Evolutionary conservation across 345 rosid species (phyloP).

Genomic region (Salix brachista): DNA sequence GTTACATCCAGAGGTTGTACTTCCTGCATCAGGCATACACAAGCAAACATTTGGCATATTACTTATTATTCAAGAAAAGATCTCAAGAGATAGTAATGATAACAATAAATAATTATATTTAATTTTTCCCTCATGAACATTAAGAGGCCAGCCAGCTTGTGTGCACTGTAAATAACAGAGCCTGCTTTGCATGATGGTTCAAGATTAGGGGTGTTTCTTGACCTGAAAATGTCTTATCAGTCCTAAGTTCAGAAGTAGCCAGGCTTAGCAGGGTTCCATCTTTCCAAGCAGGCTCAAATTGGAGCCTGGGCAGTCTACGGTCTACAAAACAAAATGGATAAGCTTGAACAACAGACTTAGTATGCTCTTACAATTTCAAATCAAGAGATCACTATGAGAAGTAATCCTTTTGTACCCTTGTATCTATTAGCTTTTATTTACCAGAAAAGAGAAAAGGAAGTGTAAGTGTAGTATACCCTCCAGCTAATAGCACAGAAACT

Average conservation of each 20-base stretch:
- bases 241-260: not conserved
- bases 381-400: not conserved
- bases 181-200: no score
- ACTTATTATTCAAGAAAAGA: not conserved
- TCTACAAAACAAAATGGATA: not conserved
- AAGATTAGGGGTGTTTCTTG: not conserved
- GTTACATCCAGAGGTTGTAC: constrained; percentile 82
- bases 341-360: not conserved
- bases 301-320: not conserved
- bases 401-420: not conserved
- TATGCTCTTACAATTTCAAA: not conserved
- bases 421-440: not conserved
- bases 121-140: not conserved
- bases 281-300: not conserved
- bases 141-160: not conserved
- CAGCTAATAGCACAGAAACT: not conserved
- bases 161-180: not conserved
- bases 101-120: not conserved
- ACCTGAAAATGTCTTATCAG: not conserved
- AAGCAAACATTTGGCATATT: constrained; percentile 10
- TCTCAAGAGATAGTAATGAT: not conserved
- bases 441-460: not conserved
- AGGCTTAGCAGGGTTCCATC: not conserved
- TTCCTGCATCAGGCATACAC: constrained; percentile 38
- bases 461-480: not conserved